Evolutionary conservation across 768 basidiomycete genomes (phyloP), one percentile per base, ranked within the genome.

Genomic region (Lactarius sanguifluus): DNA sequence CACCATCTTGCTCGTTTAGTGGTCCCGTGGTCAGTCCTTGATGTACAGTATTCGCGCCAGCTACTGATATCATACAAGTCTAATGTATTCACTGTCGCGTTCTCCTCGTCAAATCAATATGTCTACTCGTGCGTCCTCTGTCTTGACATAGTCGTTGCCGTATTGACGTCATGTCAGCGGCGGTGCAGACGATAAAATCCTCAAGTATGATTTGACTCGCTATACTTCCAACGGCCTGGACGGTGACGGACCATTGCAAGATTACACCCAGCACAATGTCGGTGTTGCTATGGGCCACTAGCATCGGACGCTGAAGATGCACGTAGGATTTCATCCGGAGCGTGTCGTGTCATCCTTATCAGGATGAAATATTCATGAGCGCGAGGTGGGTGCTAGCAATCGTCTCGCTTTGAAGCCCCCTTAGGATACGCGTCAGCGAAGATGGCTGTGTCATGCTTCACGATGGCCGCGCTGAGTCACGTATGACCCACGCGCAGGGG

Each of bases 61-160:
- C 64, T 40, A 43, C 58, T 59, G 36, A 64, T 52, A 64, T 36
- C 20, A 25, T 41, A 15, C 18, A 54, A 92, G 91, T 81, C 81
- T 50, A 91, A 91, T 70, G 82, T 92, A 41, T 86, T 93, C 74
- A 81, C 84, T 20, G 77, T 92, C 36, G 83, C 83, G 57, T 91
- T 92, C 77, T 91, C 90, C 7, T 81, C 86, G 0, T 80, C 81
- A 25, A 89, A 88, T 71, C 81, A 81, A 60, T 86, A 81, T 72
- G 73, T 92, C 50, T 84, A 83, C 73, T 85, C 86, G 90, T 91
- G 66, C 73, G 89, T 79, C 36, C n/a, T 13, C 34, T 52, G 8
- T 25, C 36, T 41, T 40, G 52, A 61, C 18, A 34, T 54, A 38
- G 57, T 57, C 34, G 47, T 30, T 34, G 5, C 59, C 59, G 50